Evolutionary conservation across 805 yeast species (phyloP), one percentile per base, ranked within the genome.

Genomic region (Metschnikowia proteae): DNA sequence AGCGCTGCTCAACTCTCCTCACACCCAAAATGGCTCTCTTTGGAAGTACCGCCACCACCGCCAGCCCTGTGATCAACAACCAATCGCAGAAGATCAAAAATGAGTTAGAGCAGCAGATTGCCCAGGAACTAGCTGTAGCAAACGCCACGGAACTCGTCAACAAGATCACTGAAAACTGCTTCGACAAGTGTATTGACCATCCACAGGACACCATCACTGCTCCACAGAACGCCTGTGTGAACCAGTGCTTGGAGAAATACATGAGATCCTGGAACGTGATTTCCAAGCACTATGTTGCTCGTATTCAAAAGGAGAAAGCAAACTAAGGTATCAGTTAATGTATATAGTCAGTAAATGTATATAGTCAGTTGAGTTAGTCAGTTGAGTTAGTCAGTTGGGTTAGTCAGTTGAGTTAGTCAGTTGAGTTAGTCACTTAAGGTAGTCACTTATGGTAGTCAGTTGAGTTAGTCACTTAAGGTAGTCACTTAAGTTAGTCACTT

Each of bases 221-320:
- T 1, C 75, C 70, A 5, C 89, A 90, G 60, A 80, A 80, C 48
- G 68, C 67, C 28, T 90, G 97, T 69, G 77, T 88, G 42, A 80
- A 76, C 50, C 85, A 83, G 64, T 91, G 98, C 65, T 76, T 86
- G 58, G 83, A 85, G 55, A 91, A 88, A 70, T 91, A 88, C 67
- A 84, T 90, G 92, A 80, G 86, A 65, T 82, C 95, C 31, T 91
- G 97, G 97, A 89, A 90, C 60, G 74, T 84, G 47, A 76, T 91
- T 38, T 87, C 96, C 9, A 83, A 81, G 63, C 74, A 87, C 8
- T 90, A 89, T 66, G 80, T 89, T 45, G 63, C 80, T 28, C 80
- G 96, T 66, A 86, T 88, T 58, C 90, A 85, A 67, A 45, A 46
- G 32, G 59, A 55, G 42, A 55, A 54, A 47, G 22, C 47, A 29